phyloP scores from a whole-genome alignment of 768 basidiomycete genomes.

The Termitomyces sp. region DNA sequence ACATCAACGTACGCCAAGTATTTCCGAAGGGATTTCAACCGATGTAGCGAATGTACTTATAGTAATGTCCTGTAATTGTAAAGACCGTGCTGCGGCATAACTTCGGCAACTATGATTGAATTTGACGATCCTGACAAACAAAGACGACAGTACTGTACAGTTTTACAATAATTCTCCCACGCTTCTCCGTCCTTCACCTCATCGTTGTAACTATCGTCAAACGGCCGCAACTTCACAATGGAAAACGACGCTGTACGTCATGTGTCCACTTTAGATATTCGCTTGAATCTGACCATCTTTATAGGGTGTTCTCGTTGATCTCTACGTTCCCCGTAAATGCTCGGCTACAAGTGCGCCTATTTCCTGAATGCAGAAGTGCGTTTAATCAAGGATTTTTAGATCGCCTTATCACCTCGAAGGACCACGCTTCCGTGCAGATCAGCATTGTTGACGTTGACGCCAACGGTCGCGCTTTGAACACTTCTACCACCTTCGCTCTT shows the following conservation, averaged over 20 bases:
- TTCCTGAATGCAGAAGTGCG: neutral
- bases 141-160: constrained; percentile 27
- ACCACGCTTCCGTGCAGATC: constrained; percentile 98
- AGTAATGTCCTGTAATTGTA: neutral
- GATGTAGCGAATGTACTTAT: neutral
- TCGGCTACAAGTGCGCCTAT: constrained; percentile 84
- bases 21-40: constrained; percentile 66
- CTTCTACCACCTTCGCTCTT: constrained; percentile 89
- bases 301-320: constrained; percentile 97
- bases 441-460: constrained; percentile 92
- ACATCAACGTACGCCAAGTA: constrained; percentile 89
- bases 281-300: neutral
- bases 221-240: constrained; percentile 40
- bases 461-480: constrained; percentile 71
- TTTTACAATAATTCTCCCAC: constrained; percentile 33
- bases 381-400: constrained; percentile 40
- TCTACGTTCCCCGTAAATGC: constrained; percentile 99
- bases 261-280: neutral
- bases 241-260: constrained; percentile 84
- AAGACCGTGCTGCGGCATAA: neutral
- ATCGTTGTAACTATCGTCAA: constrained; percentile 18
- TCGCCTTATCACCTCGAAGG: constrained; percentile 98
- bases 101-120: constrained; percentile 1
- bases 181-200: constrained; percentile 16
- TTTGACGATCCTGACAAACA: constrained; percentile 1